Evolutionary conservation across 495 filamentous ascomycete species (phyloP), one percentile per base, ranked within the genome.

Genomic region (Clohesyomyces aquaticus): DNA sequence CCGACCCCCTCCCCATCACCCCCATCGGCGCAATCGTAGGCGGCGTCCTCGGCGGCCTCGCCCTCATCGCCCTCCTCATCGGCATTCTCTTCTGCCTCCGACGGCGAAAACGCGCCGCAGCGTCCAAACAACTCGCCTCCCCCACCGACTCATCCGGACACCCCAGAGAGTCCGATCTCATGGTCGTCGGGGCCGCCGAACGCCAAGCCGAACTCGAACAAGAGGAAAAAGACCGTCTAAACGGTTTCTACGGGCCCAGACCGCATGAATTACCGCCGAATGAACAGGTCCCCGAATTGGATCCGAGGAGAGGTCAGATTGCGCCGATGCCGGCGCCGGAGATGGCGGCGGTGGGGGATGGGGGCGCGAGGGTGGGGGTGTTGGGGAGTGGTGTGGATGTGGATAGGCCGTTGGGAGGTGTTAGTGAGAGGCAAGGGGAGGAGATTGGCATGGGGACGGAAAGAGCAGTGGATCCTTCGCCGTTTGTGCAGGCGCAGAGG

Each of bases 401-500:
- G n/a, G n/a, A n/a, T n/a, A n/a, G n/a, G n/a, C n/a, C n/a, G n/a
- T n/a, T 53, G 14, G 42, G 9, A 10, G 58, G 53, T 16, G 1
- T 52, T 19, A 16, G 26, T 14, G 48, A 53, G n/a, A n/a, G n/a
- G n/a, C n/a, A n/a, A n/a, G n/a, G n/a, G n/a, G n/a, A n/a, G n/a
- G n/a, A n/a, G n/a, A n/a, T n/a, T n/a, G n/a, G n/a, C n/a, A n/a
- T n/a, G n/a, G n/a, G n/a, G n/a, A n/a, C n/a, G n/a, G n/a, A n/a
- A n/a, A n/a, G n/a, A n/a, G n/a, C n/a, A n/a, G n/a, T n/a, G n/a
- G 60, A 56, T 35, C 51, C 53, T 2, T 64, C 61, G 21, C 61
- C 53, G 6, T 64, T 26, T 49, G 61, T 64, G 11, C 61, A 64
- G 27, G 53, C 53, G 11, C 61, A 64, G 46, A 50, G 61, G 26